phyloP scores from a whole-genome alignment of 2,329 filamentous ascomycete species.

The Cercospora nicotianae region DNA sequence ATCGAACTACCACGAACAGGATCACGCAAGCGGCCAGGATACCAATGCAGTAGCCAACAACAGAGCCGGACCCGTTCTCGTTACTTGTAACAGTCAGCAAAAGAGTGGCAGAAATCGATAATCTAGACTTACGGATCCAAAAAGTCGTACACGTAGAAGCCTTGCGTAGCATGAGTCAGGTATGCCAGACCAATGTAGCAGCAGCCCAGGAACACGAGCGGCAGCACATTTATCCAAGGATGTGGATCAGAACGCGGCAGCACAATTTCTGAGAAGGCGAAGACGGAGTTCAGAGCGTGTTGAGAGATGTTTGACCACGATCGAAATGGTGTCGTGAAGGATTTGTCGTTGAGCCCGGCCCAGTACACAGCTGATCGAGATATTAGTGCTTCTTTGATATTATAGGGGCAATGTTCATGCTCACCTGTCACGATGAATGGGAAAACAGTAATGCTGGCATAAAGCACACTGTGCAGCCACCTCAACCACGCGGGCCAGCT shows the following conservation, averaged over 20 bases:
- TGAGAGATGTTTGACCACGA: constrained; percentile 65
- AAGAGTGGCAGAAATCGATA: neutral
- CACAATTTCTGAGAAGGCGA: constrained; percentile 73
- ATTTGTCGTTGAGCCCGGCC: constrained; percentile 40
- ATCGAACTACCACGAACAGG: constrained; percentile 46
- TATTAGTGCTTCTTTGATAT: too few species aligned
- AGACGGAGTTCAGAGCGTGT: constrained; percentile 71
- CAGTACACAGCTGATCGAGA: constrained; percentile 45
- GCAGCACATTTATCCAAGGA: constrained; percentile 65
- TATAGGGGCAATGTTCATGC: too few species aligned
- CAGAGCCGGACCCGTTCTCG: constrained; percentile 46
- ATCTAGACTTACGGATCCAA: constrained; percentile 58
- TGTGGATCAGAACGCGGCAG: constrained; percentile 64
- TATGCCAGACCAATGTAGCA: constrained; percentile 74
- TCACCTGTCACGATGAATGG: constrained; percentile 49
- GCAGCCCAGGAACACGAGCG: constrained; percentile 67
- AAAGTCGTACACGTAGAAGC: constrained; percentile 76
- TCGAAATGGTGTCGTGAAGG: constrained; percentile 40
- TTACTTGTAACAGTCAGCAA: neutral
- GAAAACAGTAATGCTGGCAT: constrained; percentile 46
- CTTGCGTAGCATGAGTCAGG: constrained; percentile 66
- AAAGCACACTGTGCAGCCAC: constrained; percentile 44
- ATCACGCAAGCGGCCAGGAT: constrained; percentile 41
- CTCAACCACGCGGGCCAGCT: constrained; percentile 43
- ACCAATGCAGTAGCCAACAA: constrained; percentile 64